phyloP scores from a whole-genome alignment of 257 asterid species.

The Ligustrum vulgare region DNA sequence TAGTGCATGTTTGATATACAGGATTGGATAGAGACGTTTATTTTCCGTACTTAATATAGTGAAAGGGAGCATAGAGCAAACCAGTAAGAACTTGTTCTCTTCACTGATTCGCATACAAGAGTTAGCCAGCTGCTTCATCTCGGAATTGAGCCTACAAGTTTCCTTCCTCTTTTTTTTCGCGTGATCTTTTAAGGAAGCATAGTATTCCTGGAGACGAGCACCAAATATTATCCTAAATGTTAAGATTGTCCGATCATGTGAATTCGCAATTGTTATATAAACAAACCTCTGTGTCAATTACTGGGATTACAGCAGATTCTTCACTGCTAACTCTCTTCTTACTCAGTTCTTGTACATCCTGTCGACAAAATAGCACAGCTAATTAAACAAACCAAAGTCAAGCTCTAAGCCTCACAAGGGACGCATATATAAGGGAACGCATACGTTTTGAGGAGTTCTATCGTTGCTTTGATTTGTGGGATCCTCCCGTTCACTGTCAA shows the following conservation, averaged over 20 bases:
- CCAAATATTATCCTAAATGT: neutral
- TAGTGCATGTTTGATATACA: neutral
- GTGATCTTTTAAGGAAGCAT: neutral
- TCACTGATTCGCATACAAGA: constrained; percentile 13
- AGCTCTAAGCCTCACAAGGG: constrained; percentile 1
- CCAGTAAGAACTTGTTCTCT: constrained; percentile 18
- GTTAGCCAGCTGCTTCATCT: constrained; percentile 2
- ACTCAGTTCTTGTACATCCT: constrained; percentile 4
- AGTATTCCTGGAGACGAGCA: constrained; percentile 1
- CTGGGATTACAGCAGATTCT: neutral
- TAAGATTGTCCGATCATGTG: neutral
- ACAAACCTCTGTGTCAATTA: neutral
- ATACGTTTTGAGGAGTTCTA: constrained; percentile 15
- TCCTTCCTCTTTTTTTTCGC: constrained; percentile 11
- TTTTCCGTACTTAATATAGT: too few relatives aligned
- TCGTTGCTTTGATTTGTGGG: constrained; percentile 1
- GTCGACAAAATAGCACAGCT: neutral
- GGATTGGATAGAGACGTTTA: too few relatives aligned
- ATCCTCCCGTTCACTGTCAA: constrained; percentile 13
- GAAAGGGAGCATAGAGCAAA: constrained; percentile 7
- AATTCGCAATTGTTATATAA: neutral
- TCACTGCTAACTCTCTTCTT: neutral
- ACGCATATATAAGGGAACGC: neutral
- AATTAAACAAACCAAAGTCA: neutral
- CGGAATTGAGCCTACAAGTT: neutral